These are phyloP conservation scores for Cucumis melo DNA, from an alignment of 306 rosid species.

Conservation along the genomic window DNA sequence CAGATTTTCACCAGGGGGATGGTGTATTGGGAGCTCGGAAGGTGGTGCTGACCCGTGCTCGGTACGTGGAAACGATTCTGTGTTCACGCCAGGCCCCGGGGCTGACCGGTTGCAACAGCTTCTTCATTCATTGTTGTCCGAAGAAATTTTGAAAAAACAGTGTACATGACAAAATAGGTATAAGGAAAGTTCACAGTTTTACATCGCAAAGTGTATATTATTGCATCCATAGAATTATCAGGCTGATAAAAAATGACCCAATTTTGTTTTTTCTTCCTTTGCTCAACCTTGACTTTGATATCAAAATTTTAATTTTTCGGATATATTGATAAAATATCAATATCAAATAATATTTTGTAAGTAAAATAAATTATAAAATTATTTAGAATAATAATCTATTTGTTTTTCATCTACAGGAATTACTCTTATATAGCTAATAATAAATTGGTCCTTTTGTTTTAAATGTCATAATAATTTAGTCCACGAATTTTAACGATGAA, in stretches of 20 bases:
- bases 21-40: slow-evolving; percentile 57
- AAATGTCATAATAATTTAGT: no score
- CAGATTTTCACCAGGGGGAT: slow-evolving; percentile 70
- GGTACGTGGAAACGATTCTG: slow-evolving; percentile 47
- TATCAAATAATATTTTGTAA: no score
- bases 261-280: no score
- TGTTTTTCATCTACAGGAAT: no score
- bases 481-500: no score
- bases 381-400: no score
- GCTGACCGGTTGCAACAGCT: slow-evolving; percentile 55
- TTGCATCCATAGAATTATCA: slow-evolving; percentile 21
- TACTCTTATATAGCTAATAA: no score
- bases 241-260: slow-evolving; percentile 20
- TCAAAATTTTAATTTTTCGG: no score
- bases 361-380: no score
- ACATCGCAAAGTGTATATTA: slow-evolving; percentile 40
- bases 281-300: no score
- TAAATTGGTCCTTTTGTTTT: no score
- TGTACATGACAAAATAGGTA: slow-evolving; percentile 40
- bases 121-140: slow-evolving; percentile 42
- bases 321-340: no score
- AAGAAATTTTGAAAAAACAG: slow-evolving; percentile 47
- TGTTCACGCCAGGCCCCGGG: slow-evolving; percentile 67
- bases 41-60: slow-evolving; percentile 74
- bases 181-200: slow-evolving; percentile 3